Base-by-base conservation (phyloP, 495 filamentous ascomycete species). In the Penicillium egyptiacum region DNA sequence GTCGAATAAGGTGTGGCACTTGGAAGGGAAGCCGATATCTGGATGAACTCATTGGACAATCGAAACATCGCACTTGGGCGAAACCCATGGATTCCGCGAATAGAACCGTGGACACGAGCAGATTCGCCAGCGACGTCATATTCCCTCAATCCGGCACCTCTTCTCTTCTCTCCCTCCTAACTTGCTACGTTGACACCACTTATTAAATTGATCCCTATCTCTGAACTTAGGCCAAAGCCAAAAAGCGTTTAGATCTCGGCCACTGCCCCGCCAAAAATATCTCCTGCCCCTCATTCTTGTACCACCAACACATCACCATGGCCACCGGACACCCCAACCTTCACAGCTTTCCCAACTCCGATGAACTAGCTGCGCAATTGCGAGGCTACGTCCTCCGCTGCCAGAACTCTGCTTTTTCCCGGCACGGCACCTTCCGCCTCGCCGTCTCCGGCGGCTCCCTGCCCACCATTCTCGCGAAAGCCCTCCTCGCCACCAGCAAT, bases 371-470 rank as follows among this genome's bases (percentile, higher is more conserved):
- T 19, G 69, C 79, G 20, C 82, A 85, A 63, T 83, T 98, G 53
- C 85, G 91, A 62, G 76, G 81, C 59, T 98, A 95, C 72, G 77
- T 98, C 56, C 77, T 97, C 56, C 78, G 85, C 43, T 81, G 78
- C 59, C 93, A 98, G 75, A 88, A 86, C 62, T 81, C 85, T 31
- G 90, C 90, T 30, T 66, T 98, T 17, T 75, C 77, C 44, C 90
- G 91, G 48, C 94, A 98, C 73, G 75, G 78, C 51, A 82, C 79
- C 65, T 96, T 98, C 81, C 92, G 92, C 68, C 79, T 98, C 56
- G 94, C 86, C 43, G 88, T 98, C 42, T 98, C 94, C 2, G 94
- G 95, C 62, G 95, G 94, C 46, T 98, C 95, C 14, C 85, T 98
- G 7, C 94, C 94, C 22, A 83, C 86, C 54, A 89, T 87, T 25